These are phyloP conservation scores for Rhodotorula sp. DNA, from an alignment of 1,284 basidiomycete species.

Conservation along the genomic window DNA sequence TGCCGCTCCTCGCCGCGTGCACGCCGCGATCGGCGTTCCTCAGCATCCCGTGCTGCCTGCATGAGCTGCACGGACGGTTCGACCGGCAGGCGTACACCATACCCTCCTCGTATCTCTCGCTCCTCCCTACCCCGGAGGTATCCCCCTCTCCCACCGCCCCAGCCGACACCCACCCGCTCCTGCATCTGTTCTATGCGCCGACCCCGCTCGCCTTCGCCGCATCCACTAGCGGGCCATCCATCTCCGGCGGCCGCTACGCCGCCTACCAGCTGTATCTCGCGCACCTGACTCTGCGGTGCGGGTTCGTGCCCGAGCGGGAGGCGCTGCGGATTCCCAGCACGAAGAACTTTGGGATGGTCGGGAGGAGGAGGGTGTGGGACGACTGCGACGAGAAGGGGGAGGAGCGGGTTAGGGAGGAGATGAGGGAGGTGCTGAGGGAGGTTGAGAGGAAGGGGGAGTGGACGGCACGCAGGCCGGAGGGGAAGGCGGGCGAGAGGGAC, in stretches of 20 bases:
- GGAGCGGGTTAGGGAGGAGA: conserved; percentile 48
- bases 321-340: conserved; percentile 86
- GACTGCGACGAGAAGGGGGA: conserved; percentile 45
- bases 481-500: conserved; percentile 27
- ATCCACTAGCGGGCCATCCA: background rate
- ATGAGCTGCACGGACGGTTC: conserved; percentile 52
- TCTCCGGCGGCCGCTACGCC: conserved; percentile 54
- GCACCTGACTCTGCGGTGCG: conserved; percentile 58
- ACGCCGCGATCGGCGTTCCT: conserved; percentile 63
- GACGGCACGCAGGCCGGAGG: conserved; percentile 36
- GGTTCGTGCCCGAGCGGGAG: conserved; percentile 86
- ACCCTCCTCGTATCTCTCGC: conserved; percentile 21
- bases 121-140: background rate
- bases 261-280: conserved; percentile 51
- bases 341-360: conserved; percentile 86
- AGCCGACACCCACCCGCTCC: background rate
- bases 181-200: conserved; percentile 33
- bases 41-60: conserved; percentile 84
- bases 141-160: too few species aligned
- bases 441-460: conserved; percentile 56
- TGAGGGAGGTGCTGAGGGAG: conserved; percentile 56
- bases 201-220: conserved; percentile 10
- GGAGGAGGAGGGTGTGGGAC: conserved; percentile 57
- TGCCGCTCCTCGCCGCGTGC: conserved; percentile 49
- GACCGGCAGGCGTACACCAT: conserved; percentile 24